phyloP scores from a whole-genome alignment of 2,329 filamentous ascomycete genomes.

The Bipolaris zeicola region DNA sequence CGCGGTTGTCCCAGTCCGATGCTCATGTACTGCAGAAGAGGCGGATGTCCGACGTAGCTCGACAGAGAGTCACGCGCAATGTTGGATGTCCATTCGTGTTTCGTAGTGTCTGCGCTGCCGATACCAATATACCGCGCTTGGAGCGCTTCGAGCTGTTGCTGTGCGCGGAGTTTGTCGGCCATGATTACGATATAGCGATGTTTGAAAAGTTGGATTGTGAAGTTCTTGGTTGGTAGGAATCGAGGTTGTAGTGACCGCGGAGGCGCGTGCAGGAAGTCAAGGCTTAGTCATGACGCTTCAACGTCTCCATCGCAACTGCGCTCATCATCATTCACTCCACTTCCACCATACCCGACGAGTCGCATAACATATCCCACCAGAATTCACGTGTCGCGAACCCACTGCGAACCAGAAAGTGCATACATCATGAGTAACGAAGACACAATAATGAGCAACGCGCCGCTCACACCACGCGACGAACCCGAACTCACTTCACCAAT shows the following conservation, averaged over 20 bases:
- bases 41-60: slow-evolving; percentile 86
- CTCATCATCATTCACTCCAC: background rate
- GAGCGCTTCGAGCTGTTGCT: slow-evolving; percentile 95
- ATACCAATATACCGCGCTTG: slow-evolving; percentile 96
- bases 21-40: slow-evolving; percentile 84
- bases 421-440: slow-evolving; percentile 29
- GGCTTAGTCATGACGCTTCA: slow-evolving; percentile 11
- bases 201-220: background rate
- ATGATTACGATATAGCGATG: slow-evolving; percentile 25
- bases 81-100: slow-evolving; percentile 97
- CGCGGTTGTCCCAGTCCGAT: slow-evolving; percentile 85
- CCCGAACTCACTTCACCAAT: slow-evolving; percentile 37
- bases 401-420: background rate
- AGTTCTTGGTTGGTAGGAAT: slow-evolving; percentile 4
- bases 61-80: slow-evolving; percentile 92
- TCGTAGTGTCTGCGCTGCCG: slow-evolving; percentile 93
- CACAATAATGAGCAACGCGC: slow-evolving; percentile 34
- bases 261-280: slow-evolving; percentile 11
- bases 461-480: slow-evolving; percentile 41
- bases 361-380: background rate
- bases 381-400: slow-evolving; percentile 1
- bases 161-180: slow-evolving; percentile 97
- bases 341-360: background rate
- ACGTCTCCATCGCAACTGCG: slow-evolving; percentile 4
- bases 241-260: slow-evolving; percentile 9